Evolutionary conservation across 148 eudicot species (phyloP).

Genomic region (Vaccinium corymbosum): DNA sequence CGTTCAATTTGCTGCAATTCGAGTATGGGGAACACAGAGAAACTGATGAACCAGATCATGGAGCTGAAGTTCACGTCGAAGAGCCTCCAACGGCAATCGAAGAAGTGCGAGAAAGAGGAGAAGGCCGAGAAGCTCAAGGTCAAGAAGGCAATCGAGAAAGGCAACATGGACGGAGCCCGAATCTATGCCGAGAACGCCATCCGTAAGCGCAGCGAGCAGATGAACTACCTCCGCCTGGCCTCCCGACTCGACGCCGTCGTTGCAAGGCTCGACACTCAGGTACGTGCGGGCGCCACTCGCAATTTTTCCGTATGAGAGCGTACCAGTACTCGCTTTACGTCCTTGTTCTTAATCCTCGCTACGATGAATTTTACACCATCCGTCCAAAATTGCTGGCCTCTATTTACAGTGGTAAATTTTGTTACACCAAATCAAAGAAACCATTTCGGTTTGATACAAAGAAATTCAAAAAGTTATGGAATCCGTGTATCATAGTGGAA

Average conservation of each 20-base stretch:
- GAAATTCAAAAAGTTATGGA: too few relatives aligned
- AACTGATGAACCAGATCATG: constrained; percentile 67
- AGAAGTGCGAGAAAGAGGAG: constrained; percentile 53
- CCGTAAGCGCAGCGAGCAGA: constrained; percentile 57
- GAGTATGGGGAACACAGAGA: constrained; percentile 59
- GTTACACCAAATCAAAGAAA: too few relatives aligned
- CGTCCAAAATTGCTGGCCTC: too few relatives aligned
- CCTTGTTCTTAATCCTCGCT: too few relatives aligned
- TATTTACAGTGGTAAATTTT: too few relatives aligned
- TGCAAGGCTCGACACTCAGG: constrained; percentile 48
- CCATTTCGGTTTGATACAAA: too few relatives aligned
- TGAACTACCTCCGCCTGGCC: constrained; percentile 56
- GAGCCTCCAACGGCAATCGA: constrained; percentile 45
- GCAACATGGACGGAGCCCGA: constrained; percentile 45
- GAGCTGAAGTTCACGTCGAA: constrained; percentile 66
- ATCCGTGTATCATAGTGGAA: too few relatives aligned
- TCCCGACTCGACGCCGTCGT: constrained; percentile 64
- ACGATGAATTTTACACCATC: too few relatives aligned
- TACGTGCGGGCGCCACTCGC: background rate
- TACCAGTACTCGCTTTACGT: too few relatives aligned
- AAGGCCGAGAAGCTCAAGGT: constrained; percentile 47
- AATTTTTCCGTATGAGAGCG: too few relatives aligned
- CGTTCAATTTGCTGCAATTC: background rate
- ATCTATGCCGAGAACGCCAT: constrained; percentile 57
- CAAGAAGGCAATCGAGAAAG: constrained; percentile 55